These are phyloP conservation scores for Medicago ruthenica DNA, from an alignment of 306 rosid species.

Conservation along the genomic window DNA sequence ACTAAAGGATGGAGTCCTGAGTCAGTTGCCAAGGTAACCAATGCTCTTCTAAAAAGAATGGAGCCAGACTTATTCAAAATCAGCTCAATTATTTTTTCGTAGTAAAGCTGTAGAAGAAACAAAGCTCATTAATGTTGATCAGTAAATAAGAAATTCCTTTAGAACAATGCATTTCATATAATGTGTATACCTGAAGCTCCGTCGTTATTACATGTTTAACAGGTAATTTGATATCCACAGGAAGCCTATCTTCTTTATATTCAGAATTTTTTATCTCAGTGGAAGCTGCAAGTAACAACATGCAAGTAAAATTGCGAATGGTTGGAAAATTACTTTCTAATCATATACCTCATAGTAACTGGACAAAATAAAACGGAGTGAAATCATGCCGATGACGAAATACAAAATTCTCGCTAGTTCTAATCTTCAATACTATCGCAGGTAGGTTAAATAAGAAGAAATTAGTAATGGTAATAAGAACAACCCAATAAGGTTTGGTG, in stretches of 20 bases:
- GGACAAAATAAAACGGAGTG: not conserved
- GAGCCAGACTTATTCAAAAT: conserved; percentile 69
- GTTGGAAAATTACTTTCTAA: conserved; percentile 27
- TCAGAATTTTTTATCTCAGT: conserved; percentile 70
- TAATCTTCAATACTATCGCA: conserved; percentile 18
- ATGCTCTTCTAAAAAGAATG: conserved; percentile 64
- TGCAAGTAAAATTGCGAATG: conserved; percentile 33
- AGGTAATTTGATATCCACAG: conserved; percentile 74
- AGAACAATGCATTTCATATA: conserved; percentile 18
- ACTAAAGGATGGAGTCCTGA: conserved; percentile 89
- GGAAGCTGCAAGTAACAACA: conserved; percentile 56
- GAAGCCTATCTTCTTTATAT: conserved; percentile 75
- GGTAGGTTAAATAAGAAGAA: not conserved
- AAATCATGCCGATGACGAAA: conserved; percentile 24
- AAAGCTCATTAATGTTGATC: conserved; percentile 29
- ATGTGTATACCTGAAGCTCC: conserved; percentile 77
- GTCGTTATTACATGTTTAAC: conserved; percentile 73
- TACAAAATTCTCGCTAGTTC: not conserved
- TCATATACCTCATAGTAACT: conserved; percentile 16
- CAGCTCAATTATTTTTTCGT: conserved; percentile 69
- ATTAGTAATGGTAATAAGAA: not conserved
- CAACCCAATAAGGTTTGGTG: not conserved
- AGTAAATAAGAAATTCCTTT: conserved; percentile 28
- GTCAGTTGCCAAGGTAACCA: conserved; percentile 80
- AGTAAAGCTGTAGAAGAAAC: conserved; percentile 74